These are phyloP conservation scores for Pyrrhoderma noxium DNA, from an alignment of 1,284 basidiomycete species.

Conservation along the genomic window DNA sequence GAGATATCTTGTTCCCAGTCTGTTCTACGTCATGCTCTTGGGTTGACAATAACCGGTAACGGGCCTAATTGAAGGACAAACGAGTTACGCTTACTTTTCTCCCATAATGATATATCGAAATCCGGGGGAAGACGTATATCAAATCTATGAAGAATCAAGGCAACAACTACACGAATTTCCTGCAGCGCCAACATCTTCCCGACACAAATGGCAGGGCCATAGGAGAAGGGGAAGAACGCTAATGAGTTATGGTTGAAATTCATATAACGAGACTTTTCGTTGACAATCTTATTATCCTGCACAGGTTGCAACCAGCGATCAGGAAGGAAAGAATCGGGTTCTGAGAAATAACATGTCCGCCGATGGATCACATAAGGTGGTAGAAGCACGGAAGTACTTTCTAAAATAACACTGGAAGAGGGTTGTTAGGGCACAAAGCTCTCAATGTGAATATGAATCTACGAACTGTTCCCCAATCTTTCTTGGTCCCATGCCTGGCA, in stretches of 20 bases:
- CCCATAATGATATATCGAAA: slow-evolving; percentile 26
- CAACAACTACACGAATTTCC: slow-evolving; percentile 26
- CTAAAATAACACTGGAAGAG: slow-evolving; percentile 38
- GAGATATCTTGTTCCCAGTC: no score
- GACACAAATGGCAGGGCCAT: slow-evolving; percentile 30
- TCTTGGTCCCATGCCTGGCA: slow-evolving; percentile 5
- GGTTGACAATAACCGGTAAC: slow-evolving; percentile 21
- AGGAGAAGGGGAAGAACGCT: slow-evolving; percentile 31
- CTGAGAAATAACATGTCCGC: slow-evolving; percentile 32
- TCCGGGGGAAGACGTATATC: slow-evolving; percentile 24
- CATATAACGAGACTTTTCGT: neutral
- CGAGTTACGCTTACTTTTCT: slow-evolving; percentile 24
- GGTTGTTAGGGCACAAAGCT: neutral
- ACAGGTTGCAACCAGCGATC: slow-evolving; percentile 33
- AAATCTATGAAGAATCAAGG: slow-evolving; percentile 26
- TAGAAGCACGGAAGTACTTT: slow-evolving; percentile 40
- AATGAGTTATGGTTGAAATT: slow-evolving; percentile 23
- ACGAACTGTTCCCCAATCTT: slow-evolving; percentile 12
- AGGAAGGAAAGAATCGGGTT: slow-evolving; percentile 35
- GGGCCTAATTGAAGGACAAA: slow-evolving; percentile 26
- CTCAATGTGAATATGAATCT: neutral
- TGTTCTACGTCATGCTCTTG: no score
- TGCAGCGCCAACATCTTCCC: slow-evolving; percentile 29
- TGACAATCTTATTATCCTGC: neutral
- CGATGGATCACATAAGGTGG: slow-evolving; percentile 42